Evolutionary conservation across 192 early-diverging fungal species (phyloP), one percentile per base, ranked within the genome.

Genomic region (Glomus cerebriforme): DNA sequence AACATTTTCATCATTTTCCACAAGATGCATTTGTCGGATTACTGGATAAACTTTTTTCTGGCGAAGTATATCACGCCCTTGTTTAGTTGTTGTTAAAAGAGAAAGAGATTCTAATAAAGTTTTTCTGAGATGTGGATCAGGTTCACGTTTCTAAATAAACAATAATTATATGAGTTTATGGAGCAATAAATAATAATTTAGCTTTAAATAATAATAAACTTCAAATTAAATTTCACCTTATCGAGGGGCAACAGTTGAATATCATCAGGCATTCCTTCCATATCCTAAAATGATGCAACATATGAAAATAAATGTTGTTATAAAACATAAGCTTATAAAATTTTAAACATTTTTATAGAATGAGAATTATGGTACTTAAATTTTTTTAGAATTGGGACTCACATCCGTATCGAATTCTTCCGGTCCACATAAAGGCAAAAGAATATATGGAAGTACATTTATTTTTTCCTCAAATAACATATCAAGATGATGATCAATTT

Each of bases 221-320:
- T 10, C 7, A 43, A 3, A 8, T 2, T 43, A 39, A 59, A 24
- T 32, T 39, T 71, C n/a, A 83, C 82, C 82, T 98, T 98, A 32
- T 92, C 91, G 7, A 88, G 86, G 54, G 91, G 92, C 47, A 97
- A 80, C 3, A 98, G 82, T 81, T 97, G 95, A 39, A 97, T 91
- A 80, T 98, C 97, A 71, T 96, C 95, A 1, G 95, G 97, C 88
- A 99, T 92, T 5, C 86, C 87, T 37, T 97, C 96, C 91, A 96
- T 95, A 49, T 98, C 96, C 89, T 92, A 73, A 68, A 37, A 37
- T n/a, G 8, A 37, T 37, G 37, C 5, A 37, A 1, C 39, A 12
- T 43, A 43, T 12, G n/a, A n/a, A 12, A 43, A 43, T 43, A 8
- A 12, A 43, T 43, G 39, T 43, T 43, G 10, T 39, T 39, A 39